These are phyloP conservation scores for Mrakia frigida DNA, from an alignment of 768 basidiomycete genomes.

Conservation along the genomic window DNA sequence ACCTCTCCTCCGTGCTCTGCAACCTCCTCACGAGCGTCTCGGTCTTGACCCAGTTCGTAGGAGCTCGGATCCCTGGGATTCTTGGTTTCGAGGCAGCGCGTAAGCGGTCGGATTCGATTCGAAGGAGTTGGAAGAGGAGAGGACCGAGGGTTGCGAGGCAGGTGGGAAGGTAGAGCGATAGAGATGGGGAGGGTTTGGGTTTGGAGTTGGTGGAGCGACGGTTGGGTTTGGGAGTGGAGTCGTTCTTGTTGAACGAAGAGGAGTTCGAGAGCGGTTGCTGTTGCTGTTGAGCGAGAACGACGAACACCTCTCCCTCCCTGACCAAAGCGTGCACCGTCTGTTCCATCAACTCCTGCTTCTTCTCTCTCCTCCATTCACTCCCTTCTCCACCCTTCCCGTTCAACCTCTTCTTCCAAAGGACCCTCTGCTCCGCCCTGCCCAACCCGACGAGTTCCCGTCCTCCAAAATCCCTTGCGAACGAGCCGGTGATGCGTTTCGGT, in stretches of 20 bases:
- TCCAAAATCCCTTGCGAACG: neutral
- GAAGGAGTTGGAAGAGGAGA: slow-evolving; percentile 15
- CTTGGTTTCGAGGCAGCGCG: neutral
- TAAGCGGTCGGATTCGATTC: neutral
- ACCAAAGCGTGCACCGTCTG: neutral
- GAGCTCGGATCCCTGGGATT: neutral
- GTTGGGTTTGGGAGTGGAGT: neutral
- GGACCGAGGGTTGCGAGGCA: slow-evolving; percentile 17
- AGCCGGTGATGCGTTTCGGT: neutral
- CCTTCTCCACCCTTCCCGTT: neutral
- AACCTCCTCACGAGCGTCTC: slow-evolving; percentile 14
- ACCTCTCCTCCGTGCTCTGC: neutral
- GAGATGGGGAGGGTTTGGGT: neutral
- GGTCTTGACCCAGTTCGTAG: neutral
- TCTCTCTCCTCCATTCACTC: slow-evolving; percentile 1
- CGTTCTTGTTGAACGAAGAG: neutral
- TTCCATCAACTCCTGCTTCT: neutral
- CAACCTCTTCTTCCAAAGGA: neutral
- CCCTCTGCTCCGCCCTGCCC: neutral
- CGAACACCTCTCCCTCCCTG: slow-evolving; percentile 23
- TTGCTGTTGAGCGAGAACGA: neutral
- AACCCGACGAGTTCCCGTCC: neutral
- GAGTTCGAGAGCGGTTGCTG: neutral
- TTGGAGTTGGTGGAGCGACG: neutral
- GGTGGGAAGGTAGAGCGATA: neutral